Conservation (phyloP, 495 filamentous ascomycete species). For the Penicillium lividum region DNA sequence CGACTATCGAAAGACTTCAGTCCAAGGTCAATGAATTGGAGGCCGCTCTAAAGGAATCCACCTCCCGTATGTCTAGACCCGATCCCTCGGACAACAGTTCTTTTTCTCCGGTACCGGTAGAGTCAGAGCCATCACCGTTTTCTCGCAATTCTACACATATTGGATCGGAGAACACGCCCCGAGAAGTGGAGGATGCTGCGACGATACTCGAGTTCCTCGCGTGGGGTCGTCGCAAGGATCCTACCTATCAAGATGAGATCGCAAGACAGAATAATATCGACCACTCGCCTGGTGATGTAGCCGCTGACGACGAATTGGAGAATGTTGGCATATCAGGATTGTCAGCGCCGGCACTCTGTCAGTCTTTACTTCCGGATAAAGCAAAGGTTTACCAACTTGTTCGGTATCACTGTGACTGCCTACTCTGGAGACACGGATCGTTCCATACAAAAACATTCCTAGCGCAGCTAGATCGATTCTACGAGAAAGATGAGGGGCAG, state of each 20-base stretch:
- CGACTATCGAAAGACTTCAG: slow-evolving; percentile 21
- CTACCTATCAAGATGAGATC: slow-evolving; percentile 31
- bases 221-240: slow-evolving; percentile 44
- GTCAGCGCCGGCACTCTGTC: slow-evolving; percentile 20
- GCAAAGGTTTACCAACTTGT: slow-evolving; percentile 33
- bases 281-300: slow-evolving; percentile 25
- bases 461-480: slow-evolving; percentile 32
- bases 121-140: slow-evolving; percentile 7
- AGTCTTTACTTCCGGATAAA: slow-evolving; percentile 35
- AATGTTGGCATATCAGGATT: slow-evolving; percentile 4
- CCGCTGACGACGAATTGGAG: slow-evolving; percentile 23
- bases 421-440: slow-evolving; percentile 43
- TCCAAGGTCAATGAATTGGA: slow-evolving; percentile 23
- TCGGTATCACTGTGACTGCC: slow-evolving; percentile 38
- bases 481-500: slow-evolving; percentile 24
- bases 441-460: slow-evolving; percentile 37
- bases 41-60: slow-evolving; percentile 16
- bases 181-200: slow-evolving; percentile 41
- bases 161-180: slow-evolving; percentile 7
- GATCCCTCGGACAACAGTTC: slow-evolving; percentile 6
- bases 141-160: background rate
- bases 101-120: slow-evolving; percentile 7
- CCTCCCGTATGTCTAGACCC: background rate
- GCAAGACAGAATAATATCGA: slow-evolving; percentile 20
- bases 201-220: slow-evolving; percentile 48